Percentiles rank a stretch among this genome's conserved stretches.
Conservation (phyloP, 305 asterid genomes). For the Vinca major region DNA sequence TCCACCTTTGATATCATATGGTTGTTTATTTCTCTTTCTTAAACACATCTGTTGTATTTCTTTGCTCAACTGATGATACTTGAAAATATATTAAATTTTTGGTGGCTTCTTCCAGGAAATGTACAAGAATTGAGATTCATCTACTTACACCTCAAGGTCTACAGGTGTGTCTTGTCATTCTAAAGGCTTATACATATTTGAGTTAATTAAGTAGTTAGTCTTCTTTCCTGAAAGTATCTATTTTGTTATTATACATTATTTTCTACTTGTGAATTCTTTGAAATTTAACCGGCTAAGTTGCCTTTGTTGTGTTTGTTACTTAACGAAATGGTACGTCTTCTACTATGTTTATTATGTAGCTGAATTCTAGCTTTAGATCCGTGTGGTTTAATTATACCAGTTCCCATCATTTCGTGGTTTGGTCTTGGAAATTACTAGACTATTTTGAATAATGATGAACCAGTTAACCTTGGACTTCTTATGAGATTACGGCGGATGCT, state of each 20-base stretch:
- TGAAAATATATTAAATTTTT: not conserved
- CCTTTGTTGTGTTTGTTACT: not conserved
- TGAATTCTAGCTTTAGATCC: not conserved
- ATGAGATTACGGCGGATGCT: not conserved
- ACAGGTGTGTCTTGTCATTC: slow-evolving; percentile 43
- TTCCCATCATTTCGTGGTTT: not conserved
- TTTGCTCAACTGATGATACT: not conserved
- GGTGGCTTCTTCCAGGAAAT: slow-evolving; percentile 42
- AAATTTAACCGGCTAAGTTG: not conserved
- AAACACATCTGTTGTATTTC: not conserved
- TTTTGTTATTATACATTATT: not conserved
- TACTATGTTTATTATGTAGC: not conserved
- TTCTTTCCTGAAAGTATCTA: slow-evolving; percentile 2
- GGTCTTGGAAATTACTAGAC: not conserved
- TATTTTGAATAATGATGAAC: not conserved
- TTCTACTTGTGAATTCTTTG: not conserved
- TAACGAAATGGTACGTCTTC: not conserved
- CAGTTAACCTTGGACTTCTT: not conserved
- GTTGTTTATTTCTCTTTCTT: not conserved
- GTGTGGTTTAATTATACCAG: not conserved
- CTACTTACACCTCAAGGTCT: slow-evolving; percentile 78
- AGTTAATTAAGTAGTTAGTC: not conserved
- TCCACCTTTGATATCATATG: not conserved
- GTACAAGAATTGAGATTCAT: slow-evolving; percentile 90
- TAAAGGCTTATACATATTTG: slow-evolving; percentile 7